Conservation (phyloP, 371 early-diverging fungal genomes). For the Mucor velutinosus region DNA sequence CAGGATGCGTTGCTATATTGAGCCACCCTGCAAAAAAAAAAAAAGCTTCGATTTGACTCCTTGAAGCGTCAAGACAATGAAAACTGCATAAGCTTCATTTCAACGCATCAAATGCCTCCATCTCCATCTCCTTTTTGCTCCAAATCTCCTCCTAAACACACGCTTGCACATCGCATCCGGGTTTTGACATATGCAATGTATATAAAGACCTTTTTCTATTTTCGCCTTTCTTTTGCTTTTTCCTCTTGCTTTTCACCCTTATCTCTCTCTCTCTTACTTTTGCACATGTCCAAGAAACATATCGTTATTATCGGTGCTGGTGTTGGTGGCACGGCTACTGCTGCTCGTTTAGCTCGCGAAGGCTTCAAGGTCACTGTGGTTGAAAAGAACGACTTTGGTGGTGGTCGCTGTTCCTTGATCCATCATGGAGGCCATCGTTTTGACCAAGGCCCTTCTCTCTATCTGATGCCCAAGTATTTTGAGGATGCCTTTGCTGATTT, state of each 20-base stretch:
- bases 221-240: neutral
- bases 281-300: conserved; percentile 30
- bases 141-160: no score
- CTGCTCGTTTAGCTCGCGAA: conserved; percentile 58
- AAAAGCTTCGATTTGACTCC: neutral
- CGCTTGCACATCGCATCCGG: no score
- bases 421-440: conserved; percentile 55
- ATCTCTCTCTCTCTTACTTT: neutral
- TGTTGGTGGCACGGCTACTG: conserved; percentile 61
- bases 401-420: conserved; percentile 64
- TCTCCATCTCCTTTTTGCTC: no score
- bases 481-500: conserved; percentile 60
- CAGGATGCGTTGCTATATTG: neutral
- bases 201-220: neutral
- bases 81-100: neutral
- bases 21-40: neutral
- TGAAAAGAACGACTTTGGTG: conserved; percentile 62
- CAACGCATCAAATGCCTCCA: no score
- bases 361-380: conserved; percentile 60
- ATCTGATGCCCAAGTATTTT: conserved; percentile 63
- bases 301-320: conserved; percentile 60
- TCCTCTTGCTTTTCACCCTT: no score
- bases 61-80: neutral
- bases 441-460: conserved; percentile 69
- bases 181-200: neutral